phyloP scores from a whole-genome alignment of 345 rosid genomes.

The Isatis tinctoria region DNA sequence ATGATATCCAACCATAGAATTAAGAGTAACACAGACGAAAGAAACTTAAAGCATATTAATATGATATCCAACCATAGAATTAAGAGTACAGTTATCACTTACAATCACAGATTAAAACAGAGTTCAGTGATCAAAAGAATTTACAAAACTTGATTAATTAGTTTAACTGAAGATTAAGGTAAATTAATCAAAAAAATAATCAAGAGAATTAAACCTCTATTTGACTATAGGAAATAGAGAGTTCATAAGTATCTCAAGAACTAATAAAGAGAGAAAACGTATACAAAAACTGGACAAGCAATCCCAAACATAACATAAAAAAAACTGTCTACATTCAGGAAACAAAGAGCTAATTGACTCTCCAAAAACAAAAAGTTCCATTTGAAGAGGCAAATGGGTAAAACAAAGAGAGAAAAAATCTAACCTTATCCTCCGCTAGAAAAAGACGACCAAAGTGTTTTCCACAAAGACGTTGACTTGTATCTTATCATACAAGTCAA shows the following conservation, averaged over 20 bases:
- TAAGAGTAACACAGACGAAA: not conserved
- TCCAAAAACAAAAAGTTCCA: not conserved
- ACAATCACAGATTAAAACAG: too few species aligned
- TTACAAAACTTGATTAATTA: not conserved
- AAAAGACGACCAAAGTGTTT: too few species aligned
- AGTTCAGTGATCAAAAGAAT: not conserved
- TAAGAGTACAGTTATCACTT: too few species aligned
- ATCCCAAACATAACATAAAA: not conserved
- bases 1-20: too few species aligned
- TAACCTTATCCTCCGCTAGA: constrained; percentile 89
- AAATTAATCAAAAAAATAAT: not conserved
- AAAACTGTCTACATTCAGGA: not conserved
- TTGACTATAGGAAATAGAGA: not conserved
- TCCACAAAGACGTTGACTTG: too few species aligned
- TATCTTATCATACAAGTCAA: too few species aligned
- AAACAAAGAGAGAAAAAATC: not conserved
- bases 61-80: too few species aligned
- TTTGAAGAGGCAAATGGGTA: not conserved
- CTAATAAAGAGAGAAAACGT: not conserved
- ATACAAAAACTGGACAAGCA: not conserved
- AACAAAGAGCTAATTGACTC: not conserved
- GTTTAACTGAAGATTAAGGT: not conserved
- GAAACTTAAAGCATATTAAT: too few species aligned
- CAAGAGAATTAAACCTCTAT: too few species aligned
- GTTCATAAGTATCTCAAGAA: too few species aligned